Base-by-base conservation (phyloP, 129 eudicot genomes). In the Artemisia tridentata region DNA sequence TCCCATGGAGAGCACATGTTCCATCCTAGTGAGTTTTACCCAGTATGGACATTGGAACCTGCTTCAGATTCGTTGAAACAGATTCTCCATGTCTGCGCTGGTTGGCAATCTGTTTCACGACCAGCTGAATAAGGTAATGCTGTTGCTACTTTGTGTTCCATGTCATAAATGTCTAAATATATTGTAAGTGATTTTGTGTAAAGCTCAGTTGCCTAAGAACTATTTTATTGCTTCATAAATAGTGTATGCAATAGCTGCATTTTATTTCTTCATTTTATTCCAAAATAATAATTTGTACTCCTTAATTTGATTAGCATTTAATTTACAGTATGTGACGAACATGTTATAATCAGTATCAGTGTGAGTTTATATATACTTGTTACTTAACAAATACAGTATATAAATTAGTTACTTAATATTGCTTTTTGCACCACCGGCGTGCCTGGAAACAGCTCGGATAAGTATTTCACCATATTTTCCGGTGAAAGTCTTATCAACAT, bases 11-110 rank as follows among this genome's bases (percentile, higher is more conserved):
- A 81, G 45, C 65, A 60, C 25, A 69, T 85, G 65, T 93, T 87
- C 45, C 88, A 90, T 75, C 97, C 98, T 2, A 63, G 67, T 63
- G 67, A 63, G 67, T 90, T 78, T 72, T 90, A 93, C 57, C 79
- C 86, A 5, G 51, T 51, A 46, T 93, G 98, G 97, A 87, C 96
- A n/a, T 7, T 87, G 25, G 92, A 85, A 77, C 58, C 96, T 0
- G 87, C 96, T 45, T 68, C 92, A 3, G 98, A 93, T 58, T 80
- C 96, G 5, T 81, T 93, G 57, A 90, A 84, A 79, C 79, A 79
- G 46, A 57, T 80, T 52, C 91, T 87, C 61, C 83, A 78, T 51
- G 74, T 78, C 78, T 85, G 89, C 50, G 41, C 67, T 2, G 98
- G 98, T 56, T 93, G 98, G 97, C 96, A 93, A 66, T 76, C 85